phyloP scores from a whole-genome alignment of 169 alveolate species.

The Cystoisospora suis region DNA sequence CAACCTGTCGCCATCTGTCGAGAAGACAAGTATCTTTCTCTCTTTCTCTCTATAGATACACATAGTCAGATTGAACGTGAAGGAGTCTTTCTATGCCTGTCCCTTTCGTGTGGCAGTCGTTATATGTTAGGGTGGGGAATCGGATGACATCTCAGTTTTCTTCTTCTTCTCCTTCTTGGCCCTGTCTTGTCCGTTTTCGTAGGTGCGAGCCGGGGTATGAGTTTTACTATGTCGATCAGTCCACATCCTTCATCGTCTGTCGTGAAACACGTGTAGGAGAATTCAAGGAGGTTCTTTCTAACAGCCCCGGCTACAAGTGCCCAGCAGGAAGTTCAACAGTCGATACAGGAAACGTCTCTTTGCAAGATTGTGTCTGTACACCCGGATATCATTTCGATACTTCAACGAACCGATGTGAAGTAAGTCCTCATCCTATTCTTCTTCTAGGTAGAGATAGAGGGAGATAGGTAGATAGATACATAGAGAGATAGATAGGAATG shows the following conservation, averaged over 20 bases:
- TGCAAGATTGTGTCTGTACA: constrained; percentile 61
- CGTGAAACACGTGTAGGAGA: constrained; percentile 70
- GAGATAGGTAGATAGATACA: too few relatives aligned
- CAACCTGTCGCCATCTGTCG: too few relatives aligned
- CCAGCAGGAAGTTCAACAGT: constrained; percentile 79
- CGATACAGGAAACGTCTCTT: constrained; percentile 63
- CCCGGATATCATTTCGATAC: constrained; percentile 46
- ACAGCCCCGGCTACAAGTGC: constrained; percentile 72
- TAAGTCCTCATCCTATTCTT: too few relatives aligned
- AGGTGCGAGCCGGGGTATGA: constrained; percentile 76
- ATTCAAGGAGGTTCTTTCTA: constrained; percentile 77
- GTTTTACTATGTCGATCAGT: constrained; percentile 20
- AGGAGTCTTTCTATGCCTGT: neutral
- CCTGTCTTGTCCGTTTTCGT: neutral
- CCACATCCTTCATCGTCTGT: constrained; percentile 61
- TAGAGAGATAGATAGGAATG: too few relatives aligned
- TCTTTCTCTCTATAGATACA: too few relatives aligned
- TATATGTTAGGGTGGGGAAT: neutral
- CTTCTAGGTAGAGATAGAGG: too few relatives aligned
- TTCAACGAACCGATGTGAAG: constrained; percentile 19
- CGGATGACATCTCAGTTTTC: neutral
- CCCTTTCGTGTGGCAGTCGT: neutral
- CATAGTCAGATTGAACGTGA: too few relatives aligned
- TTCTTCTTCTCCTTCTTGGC: neutral
- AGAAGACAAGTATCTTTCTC: too few relatives aligned